Evolutionary conservation across 805 yeast genomes (phyloP), one percentile per base, ranked within the genome.

Genomic region (Tetrapisispora pingtungensis): DNA sequence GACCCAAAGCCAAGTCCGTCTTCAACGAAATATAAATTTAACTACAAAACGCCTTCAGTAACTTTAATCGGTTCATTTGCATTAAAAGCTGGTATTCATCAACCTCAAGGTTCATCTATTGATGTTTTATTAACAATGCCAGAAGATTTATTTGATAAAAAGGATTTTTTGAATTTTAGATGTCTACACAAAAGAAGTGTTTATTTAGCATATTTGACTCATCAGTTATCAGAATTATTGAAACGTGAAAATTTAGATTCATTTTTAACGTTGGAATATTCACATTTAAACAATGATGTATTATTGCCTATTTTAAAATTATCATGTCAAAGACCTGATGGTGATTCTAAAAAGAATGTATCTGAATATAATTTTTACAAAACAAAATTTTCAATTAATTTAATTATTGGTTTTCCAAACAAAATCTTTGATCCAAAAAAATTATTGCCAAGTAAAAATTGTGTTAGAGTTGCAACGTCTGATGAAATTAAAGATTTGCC

Each of bases 71-170:
- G 98, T 1, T 80, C 95, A 7, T 90, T 86, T 68, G 93, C 96
- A 3, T 69, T 90, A 51, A 86, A 86, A 55, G 80, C 95, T 0
- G 87, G 84, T 3, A 81, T 85, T 20, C 73, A 77, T 39, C 74
- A 74, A 49, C 80, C 81, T 22, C 70, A 72, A 36, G 83, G 84
- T 0, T 70, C 78, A 60, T 68, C 85, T 5, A 75, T 90, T 19
- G 98, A 93, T 61, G 74, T 93, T 26, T 72, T 84, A 28, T 70
- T 90, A 34, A 80, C 85, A 4, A 90, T 93, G 89, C 96, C 97
- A 6, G 65, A 68, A 42, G 65, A 67, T 24, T 60, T 84, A 40
- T 83, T 93, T 58, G 88, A 83, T 56, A 80, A 81, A 42, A 93
- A 93, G 66, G 98, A 93, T 62, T 86, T 81, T 57, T 69, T 90